A percentile compares a stretch with the other conserved stretches of the same genome.
These are phyloP conservation scores for Leishmania braziliensis DNA, from an alignment of 208 protist genomes.

Conservation along the genomic window DNA sequence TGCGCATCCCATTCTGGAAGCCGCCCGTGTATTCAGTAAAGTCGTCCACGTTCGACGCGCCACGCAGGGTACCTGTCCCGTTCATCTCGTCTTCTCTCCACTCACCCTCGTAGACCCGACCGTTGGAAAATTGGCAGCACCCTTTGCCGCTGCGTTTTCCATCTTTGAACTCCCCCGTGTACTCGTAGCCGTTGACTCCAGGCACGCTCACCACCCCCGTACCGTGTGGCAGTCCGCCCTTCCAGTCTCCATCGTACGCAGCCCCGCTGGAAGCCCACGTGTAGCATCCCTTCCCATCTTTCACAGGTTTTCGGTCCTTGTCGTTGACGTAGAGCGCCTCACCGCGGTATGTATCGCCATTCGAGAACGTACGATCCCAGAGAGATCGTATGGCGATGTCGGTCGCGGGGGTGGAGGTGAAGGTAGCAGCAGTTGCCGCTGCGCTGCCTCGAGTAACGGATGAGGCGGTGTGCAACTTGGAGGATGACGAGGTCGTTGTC, in stretches of 20 bases:
- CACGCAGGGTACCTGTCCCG: constrained; percentile 65
- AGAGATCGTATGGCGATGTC: constrained; percentile 26
- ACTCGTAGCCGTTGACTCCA: constrained; percentile 61
- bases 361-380: constrained; percentile 69
- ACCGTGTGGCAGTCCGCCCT: constrained; percentile 59
- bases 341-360: constrained; percentile 70
- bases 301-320: constrained; percentile 49
- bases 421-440: neutral
- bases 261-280: constrained; percentile 59
- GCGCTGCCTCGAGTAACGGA: neutral
- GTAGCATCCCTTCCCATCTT: constrained; percentile 67
- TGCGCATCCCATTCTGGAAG: constrained; percentile 61
- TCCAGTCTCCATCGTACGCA: constrained; percentile 63
- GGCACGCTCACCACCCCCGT: constrained; percentile 60
- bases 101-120: constrained; percentile 75
- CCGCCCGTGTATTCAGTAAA: constrained; percentile 68
- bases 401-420: neutral
- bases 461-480: neutral
- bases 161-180: constrained; percentile 56
- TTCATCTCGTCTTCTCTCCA: constrained; percentile 84
- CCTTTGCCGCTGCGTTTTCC: constrained; percentile 74
- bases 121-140: constrained; percentile 74
- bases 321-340: constrained; percentile 67
- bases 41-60: constrained; percentile 55
- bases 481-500: neutral